Evolutionary conservation across 345 rosid genomes (phyloP).

Genomic region (Moringa oleifera): DNA sequence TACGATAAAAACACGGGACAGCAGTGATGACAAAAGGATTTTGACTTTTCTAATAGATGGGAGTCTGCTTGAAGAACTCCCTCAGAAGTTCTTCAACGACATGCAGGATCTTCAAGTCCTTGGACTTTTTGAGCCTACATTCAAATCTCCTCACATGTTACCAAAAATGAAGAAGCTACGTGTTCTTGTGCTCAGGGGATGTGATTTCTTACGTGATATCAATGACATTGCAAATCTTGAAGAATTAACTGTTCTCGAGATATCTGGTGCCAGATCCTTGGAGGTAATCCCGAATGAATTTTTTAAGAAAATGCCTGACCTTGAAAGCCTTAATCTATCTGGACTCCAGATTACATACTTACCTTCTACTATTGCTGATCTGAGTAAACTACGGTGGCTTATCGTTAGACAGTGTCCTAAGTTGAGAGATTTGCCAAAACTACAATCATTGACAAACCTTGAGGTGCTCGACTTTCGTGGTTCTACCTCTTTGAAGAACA

Average conservation of each 20-base stretch:
- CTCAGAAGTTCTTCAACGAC: conserved; percentile 16
- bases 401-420: conserved; percentile 32
- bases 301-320: conserved; percentile 19
- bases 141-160: conserved; percentile 19
- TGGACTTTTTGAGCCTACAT: conserved; percentile 33
- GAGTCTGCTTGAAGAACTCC: conserved; percentile 23
- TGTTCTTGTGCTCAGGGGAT: conserved; percentile 48
- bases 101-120: conserved; percentile 31
- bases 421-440: conserved; percentile 31
- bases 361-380: conserved; percentile 23
- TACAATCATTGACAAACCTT: conserved; percentile 24
- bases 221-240: conserved; percentile 17
- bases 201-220: conserved; percentile 25
- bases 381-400: conserved; percentile 35
- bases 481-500: conserved; percentile 20
- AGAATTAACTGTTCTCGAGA: conserved; percentile 40
- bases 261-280: conserved; percentile 44
- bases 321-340: conserved; percentile 53
- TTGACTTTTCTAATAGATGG: conserved; percentile 45
- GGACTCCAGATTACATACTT: conserved; percentile 25
- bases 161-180: conserved; percentile 20
- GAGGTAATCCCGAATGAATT: conserved; percentile 19
- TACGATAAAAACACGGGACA: conserved; percentile 39
- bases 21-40: conserved; percentile 10
- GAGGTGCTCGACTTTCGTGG: conserved; percentile 57